These are phyloP conservation scores for Fusarium acutatum DNA, from an alignment of 2,329 filamentous ascomycete species.

Conservation along the genomic window DNA sequence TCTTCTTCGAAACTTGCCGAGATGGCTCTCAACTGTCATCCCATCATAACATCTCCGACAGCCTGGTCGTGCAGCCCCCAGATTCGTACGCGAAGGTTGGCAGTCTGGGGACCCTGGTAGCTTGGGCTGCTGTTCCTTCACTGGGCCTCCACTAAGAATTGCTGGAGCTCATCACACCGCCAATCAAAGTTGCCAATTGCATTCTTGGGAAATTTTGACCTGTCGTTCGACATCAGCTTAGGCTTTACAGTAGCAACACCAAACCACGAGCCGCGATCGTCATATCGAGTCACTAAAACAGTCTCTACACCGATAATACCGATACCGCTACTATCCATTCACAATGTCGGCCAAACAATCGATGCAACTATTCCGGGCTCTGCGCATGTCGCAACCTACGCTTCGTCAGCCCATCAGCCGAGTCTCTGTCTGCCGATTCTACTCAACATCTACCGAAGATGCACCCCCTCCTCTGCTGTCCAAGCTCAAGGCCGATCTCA, in stretches of 20 bases:
- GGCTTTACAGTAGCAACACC: constrained; percentile 3
- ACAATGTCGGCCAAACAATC: constrained; percentile 39
- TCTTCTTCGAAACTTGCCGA: neutral
- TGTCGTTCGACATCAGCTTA: constrained; percentile 20
- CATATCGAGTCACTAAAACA: constrained; percentile 11
- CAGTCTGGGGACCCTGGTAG: constrained; percentile 14
- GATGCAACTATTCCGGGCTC: constrained; percentile 35
- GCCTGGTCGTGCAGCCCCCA: constrained; percentile 4
- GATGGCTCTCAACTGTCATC: neutral
- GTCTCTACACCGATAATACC: neutral
- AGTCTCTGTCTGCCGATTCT: constrained; percentile 39
- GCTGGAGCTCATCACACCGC: constrained; percentile 26
- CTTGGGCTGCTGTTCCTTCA: neutral
- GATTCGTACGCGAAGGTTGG: neutral
- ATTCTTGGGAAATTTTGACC: constrained; percentile 38
- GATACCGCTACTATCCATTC: neutral
- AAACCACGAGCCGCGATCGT: constrained; percentile 9
- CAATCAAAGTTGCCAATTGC: constrained; percentile 35
- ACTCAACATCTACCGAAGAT: constrained; percentile 48
- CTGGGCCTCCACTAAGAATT: neutral
- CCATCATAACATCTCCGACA: neutral
- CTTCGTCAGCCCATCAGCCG: constrained; percentile 23
- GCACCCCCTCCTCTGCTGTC: constrained; percentile 57
- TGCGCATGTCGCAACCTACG: constrained; percentile 35
- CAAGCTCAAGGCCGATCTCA: constrained; percentile 68